Evolutionary conservation across 192 early-diverging fungal species (phyloP).

Genomic region (Kappamyces sp.): DNA sequence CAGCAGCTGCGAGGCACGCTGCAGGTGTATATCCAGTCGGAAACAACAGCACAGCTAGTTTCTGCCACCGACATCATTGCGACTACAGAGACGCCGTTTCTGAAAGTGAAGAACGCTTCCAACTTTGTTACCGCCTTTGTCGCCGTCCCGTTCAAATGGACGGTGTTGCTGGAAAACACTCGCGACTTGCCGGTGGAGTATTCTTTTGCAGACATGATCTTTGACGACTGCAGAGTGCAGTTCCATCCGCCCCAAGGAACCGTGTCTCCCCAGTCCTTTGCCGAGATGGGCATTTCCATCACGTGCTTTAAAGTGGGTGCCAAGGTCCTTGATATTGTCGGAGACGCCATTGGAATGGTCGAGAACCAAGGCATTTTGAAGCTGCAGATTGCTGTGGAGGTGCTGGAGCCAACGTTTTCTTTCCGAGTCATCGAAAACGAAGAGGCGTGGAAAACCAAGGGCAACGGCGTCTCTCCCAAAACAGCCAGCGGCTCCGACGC

Average conservation of each 20-base stretch:
- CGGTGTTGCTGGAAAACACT: conserved; percentile 27
- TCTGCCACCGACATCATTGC: conserved; percentile 27
- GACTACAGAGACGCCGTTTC: conserved; percentile 30
- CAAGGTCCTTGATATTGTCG: conserved; percentile 22
- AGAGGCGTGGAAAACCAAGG: conserved; percentile 6
- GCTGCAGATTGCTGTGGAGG: conserved; percentile 24
- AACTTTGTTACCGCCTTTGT: conserved; percentile 25
- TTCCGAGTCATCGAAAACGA: conserved; percentile 16
- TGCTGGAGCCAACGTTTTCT: conserved; percentile 17
- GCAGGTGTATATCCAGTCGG: conserved; percentile 20
- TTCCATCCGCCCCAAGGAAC: conserved; percentile 19
- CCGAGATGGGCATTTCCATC: conserved; percentile 20
- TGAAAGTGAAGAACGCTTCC: conserved; percentile 20
- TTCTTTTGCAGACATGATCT: conserved; percentile 19
- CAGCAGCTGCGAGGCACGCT: conserved; percentile 29
- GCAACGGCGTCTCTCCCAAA: background rate
- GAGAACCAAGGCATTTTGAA: conserved; percentile 29
- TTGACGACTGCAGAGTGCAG: conserved; percentile 8
- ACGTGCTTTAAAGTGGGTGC: conserved; percentile 18
- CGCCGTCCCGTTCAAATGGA: conserved; percentile 28
- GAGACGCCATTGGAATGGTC: conserved; percentile 40
- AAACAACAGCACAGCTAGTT: conserved; percentile 13
- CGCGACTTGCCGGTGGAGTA: conserved; percentile 29
- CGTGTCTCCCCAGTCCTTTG: conserved; percentile 18
- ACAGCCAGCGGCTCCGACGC: conserved; percentile 2